A percentile compares a stretch with the other conserved stretches of the same genome.
phyloP scores from a whole-genome alignment of 495 filamentous ascomycete species.

The Elaphomyces granulatus region DNA sequence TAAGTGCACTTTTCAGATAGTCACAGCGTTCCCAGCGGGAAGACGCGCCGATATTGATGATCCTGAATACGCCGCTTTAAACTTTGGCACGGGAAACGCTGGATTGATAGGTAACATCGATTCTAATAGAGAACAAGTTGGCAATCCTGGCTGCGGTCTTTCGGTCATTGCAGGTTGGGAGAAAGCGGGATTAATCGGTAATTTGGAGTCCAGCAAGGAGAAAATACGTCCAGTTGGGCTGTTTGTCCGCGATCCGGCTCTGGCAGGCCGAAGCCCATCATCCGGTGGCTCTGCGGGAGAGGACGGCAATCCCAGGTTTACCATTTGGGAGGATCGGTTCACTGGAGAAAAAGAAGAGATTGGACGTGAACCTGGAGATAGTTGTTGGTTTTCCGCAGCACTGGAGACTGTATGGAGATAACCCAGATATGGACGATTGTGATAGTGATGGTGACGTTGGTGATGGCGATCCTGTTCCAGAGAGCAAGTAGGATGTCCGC shows the following conservation, averaged over 20 bases:
- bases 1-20: too few species aligned
- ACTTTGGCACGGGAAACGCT: neutral
- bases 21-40: too few species aligned
- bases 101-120: slow-evolving; percentile 4
- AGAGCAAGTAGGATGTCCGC: slow-evolving; percentile 10
- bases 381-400: slow-evolving; percentile 7
- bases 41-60: slow-evolving; percentile 2
- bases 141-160: neutral
- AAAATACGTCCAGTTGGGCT: neutral
- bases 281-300: neutral
- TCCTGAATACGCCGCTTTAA: neutral
- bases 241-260: slow-evolving; percentile 6
- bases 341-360: neutral
- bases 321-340: neutral
- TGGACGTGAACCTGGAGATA: slow-evolving; percentile 3
- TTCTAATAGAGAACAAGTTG: neutral
- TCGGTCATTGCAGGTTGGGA: slow-evolving; percentile 5
- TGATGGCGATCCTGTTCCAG: slow-evolving; percentile 4
- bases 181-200: slow-evolving; percentile 9
- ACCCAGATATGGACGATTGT: neutral
- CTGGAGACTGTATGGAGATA: slow-evolving; percentile 3
- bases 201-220: slow-evolving; percentile 5
- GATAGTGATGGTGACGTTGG: slow-evolving; percentile 1
- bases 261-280: too few species aligned
- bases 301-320: neutral